phyloP scores from a whole-genome alignment of 768 basidiomycete species.

The Steccherinum ochraceum region DNA sequence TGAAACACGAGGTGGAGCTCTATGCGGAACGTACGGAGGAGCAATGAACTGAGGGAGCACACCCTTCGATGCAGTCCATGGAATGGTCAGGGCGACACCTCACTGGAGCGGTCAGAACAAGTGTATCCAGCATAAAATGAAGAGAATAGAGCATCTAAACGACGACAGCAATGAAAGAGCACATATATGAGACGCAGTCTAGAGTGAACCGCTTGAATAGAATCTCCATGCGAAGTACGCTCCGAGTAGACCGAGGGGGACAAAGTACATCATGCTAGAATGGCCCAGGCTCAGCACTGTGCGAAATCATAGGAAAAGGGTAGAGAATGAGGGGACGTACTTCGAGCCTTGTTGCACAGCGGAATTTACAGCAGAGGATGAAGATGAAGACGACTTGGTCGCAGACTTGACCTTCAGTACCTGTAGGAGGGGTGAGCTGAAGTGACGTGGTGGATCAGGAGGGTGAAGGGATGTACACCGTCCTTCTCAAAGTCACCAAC shows the following conservation, averaged over 20 bases:
- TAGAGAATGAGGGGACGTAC: no score
- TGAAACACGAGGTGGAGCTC: no score
- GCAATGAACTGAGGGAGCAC: no score
- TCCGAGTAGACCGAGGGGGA: constrained; percentile 72
- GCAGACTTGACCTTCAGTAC: constrained; percentile 45
- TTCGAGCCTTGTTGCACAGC: constrained; percentile 66
- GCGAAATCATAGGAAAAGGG: constrained; percentile 1
- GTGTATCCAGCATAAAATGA: background rate
- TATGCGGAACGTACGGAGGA: no score
- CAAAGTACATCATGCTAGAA: constrained; percentile 70
- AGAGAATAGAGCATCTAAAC: background rate
- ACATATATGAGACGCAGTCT: constrained; percentile 9
- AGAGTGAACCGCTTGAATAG: constrained; percentile 47
- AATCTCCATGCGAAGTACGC: constrained; percentile 87
- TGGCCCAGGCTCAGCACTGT: background rate
- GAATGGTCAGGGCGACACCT: no score
- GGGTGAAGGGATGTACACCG: constrained; percentile 55
- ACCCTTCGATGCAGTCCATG: no score
- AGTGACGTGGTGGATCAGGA: no score
- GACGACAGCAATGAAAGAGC: no score
- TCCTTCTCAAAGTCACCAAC: constrained; percentile 79
- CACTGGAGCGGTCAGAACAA: background rate
- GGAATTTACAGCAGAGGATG: constrained; percentile 28
- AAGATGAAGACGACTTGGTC: constrained; percentile 35
- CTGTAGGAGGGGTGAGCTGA: no score